Base-by-base conservation (phyloP, 768 basidiomycete genomes). In the Amanita jacksonii region DNA sequence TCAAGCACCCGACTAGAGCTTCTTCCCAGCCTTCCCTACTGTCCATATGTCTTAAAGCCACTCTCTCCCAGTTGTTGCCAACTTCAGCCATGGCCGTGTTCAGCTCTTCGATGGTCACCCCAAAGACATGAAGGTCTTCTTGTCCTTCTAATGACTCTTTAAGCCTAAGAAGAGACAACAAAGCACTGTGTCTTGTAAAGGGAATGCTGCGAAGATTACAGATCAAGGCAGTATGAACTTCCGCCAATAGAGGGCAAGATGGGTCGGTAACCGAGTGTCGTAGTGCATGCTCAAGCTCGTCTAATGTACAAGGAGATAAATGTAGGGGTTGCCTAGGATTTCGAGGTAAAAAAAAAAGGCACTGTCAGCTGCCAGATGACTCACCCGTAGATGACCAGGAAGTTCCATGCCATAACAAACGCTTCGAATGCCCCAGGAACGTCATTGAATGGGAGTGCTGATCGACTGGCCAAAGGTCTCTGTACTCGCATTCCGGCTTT, bases 351-450 rank as follows among this genome's bases (percentile, higher is more conserved):
- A 23, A 32, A 34, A 31, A 22, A 4, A n/a, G n/a, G n/a, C 37
- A 30, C 19, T 10, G 18, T 23, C 34, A 8, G 19, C 34, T 13
- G 23, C n/a, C 47, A 18, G 33, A 49, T 13, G 23, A 63, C 79
- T 54, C 58, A 96, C 96, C 92, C 90, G 62, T 93, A 93, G 41
- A 91, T 83, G 42, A 88, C 83, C 44, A 98, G 62, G 61, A 94
- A 94, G 62, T 89, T 92, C 93, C 93, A 99, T 7, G 79, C 68
- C 82, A 88, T 83, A 23, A 98, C 63, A 60, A 97, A 90, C 7
- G 73, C 66, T 58, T 97, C 93, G 50, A 96, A 94, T 9, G 72
- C 65, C 8, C 68, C 70, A 6, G 74, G 68, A 24, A 67, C 65
- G 28, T 77, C 72, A 40, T 80, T 78, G 57, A 89, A 88, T 3